phyloP scores from a whole-genome alignment of 2,329 filamentous ascomycete genomes.

The Phialophora verrucosa region DNA sequence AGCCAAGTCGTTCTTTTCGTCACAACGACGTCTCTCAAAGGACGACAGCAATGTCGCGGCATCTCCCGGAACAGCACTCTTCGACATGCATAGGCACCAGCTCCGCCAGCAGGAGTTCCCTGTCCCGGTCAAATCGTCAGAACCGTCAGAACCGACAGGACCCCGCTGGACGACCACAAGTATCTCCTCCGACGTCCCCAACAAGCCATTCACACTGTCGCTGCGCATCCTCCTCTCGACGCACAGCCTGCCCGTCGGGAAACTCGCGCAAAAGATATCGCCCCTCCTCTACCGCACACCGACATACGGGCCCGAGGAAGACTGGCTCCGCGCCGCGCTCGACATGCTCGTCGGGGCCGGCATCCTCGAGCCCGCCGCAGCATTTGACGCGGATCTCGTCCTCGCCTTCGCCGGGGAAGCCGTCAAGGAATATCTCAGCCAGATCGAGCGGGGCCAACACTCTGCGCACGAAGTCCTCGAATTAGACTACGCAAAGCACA shows the following conservation, averaged over 20 bases:
- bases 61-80: slow-evolving; percentile 17
- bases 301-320: slow-evolving; percentile 32
- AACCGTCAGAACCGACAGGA: background rate
- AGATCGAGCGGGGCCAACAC: slow-evolving; percentile 6
- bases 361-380: slow-evolving; percentile 23
- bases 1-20: slow-evolving; percentile 23
- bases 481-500: slow-evolving; percentile 27
- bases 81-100: slow-evolving; percentile 35
- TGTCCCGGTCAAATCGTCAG: slow-evolving; percentile 7
- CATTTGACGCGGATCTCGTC: slow-evolving; percentile 23
- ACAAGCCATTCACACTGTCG: slow-evolving; percentile 20
- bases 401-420: slow-evolving; percentile 26
- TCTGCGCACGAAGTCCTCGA: slow-evolving; percentile 19
- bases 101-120: slow-evolving; percentile 33
- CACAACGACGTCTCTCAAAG: background rate
- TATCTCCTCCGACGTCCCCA: slow-evolving; percentile 18
- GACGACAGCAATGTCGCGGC: slow-evolving; percentile 1
- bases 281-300: slow-evolving; percentile 26
- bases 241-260: slow-evolving; percentile 12
- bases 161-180: slow-evolving; percentile 19
- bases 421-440: slow-evolving; percentile 22
- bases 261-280: slow-evolving; percentile 21
- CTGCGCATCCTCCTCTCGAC: slow-evolving; percentile 24
- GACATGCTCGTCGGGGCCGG: slow-evolving; percentile 17
- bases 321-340: slow-evolving; percentile 34